Conservation (phyloP, 2,329 filamentous ascomycete species). For the Emmonsia crescens region DNA sequence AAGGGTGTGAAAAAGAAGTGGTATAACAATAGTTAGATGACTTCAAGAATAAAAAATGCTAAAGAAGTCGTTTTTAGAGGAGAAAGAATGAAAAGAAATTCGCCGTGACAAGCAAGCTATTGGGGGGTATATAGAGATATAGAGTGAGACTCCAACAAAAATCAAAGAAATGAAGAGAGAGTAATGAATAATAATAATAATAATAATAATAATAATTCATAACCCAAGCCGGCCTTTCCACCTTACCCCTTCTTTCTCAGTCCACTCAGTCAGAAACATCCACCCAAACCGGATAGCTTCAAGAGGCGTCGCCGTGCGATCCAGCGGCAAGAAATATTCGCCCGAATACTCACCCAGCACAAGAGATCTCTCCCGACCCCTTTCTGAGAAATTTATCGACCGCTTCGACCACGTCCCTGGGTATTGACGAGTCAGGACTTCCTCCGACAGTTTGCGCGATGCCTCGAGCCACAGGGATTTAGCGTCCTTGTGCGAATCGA, state of each 20-base stretch:
- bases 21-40: background rate
- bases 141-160: background rate
- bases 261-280: constrained; percentile 38
- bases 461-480: constrained; percentile 36
- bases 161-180: background rate
- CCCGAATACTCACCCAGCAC: constrained; percentile 25
- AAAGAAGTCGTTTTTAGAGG: background rate
- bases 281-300: constrained; percentile 38
- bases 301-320: constrained; percentile 30
- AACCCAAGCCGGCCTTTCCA: constrained; percentile 34
- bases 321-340: constrained; percentile 34
- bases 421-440: constrained; percentile 31
- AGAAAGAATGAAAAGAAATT: background rate
- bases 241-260: constrained; percentile 34
- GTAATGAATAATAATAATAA: background rate
- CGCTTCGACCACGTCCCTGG: constrained; percentile 35
- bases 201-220: constrained; percentile 16
- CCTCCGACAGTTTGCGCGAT: constrained; percentile 29
- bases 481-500: constrained; percentile 32
- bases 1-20: background rate
- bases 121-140: background rate
- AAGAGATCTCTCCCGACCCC: constrained; percentile 26
- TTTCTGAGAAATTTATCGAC: constrained; percentile 27
- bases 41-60: background rate
- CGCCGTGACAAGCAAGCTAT: background rate